Percentiles rank a stretch among this genome's conserved stretches.
phyloP scores from a whole-genome alignment of 2,329 filamentous ascomycete genomes.

The Ilyonectria sp. region DNA sequence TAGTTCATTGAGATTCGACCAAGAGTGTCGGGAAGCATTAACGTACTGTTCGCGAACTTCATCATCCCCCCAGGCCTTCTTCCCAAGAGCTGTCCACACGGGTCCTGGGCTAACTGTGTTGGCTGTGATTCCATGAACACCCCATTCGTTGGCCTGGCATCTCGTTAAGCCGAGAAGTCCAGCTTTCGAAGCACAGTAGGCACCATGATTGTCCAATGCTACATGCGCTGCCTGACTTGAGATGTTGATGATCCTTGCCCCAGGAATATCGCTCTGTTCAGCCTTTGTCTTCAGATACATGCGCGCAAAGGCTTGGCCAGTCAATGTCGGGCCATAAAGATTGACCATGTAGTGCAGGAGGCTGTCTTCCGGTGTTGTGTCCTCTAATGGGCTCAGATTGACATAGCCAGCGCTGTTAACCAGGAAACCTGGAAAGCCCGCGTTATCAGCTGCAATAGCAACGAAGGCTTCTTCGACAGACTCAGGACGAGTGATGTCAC shows the following conservation, averaged over 20 bases:
- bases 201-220: constrained; percentile 13
- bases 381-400: constrained; percentile 8
- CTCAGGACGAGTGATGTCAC: constrained; percentile 10
- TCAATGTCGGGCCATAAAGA: constrained; percentile 17
- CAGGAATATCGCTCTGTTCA: not conserved
- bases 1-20: not conserved
- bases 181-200: constrained; percentile 22
- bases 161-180: constrained; percentile 12
- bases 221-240: constrained; percentile 22
- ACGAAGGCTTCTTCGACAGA: constrained; percentile 16
- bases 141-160: constrained; percentile 22
- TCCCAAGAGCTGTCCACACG: constrained; percentile 15
- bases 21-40: not conserved
- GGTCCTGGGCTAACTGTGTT: constrained; percentile 21
- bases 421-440: constrained; percentile 12
- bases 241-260: constrained; percentile 16
- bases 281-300: constrained; percentile 11
- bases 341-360: constrained; percentile 20
- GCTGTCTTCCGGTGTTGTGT: constrained; percentile 18
- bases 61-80: constrained; percentile 20
- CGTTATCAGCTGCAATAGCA: constrained; percentile 15
- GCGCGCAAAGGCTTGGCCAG: constrained; percentile 18
- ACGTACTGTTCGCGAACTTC: constrained; percentile 26
- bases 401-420: constrained; percentile 22
- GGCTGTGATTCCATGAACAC: constrained; percentile 8